These are phyloP conservation scores for Fusarium hainanense DNA, from an alignment of 2,329 filamentous ascomycete genomes.

Conservation along the genomic window DNA sequence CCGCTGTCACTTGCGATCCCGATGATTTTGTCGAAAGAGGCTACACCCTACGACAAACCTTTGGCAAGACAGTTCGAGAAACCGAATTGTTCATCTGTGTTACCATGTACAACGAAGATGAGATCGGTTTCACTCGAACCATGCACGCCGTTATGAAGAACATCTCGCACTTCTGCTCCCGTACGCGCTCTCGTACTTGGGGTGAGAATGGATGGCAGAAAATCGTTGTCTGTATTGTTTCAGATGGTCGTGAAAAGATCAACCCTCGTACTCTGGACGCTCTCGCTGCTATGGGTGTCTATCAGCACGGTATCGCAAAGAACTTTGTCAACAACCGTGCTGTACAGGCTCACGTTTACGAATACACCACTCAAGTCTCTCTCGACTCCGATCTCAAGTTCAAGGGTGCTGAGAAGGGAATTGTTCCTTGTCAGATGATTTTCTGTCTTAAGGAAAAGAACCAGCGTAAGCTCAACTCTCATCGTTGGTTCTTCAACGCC, in stretches of 20 bases:
- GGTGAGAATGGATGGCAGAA: constrained; percentile 98
- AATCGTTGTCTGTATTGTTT: constrained; percentile 97
- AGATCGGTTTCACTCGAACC: constrained; percentile 94
- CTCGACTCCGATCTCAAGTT: constrained; percentile 96
- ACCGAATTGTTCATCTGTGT: constrained; percentile 97
- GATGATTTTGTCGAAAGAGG: constrained; percentile 90
- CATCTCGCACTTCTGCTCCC: constrained; percentile 93
- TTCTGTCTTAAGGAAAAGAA: constrained; percentile 99
- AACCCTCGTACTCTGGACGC: constrained; percentile 94
- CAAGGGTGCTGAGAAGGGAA: constrained; percentile 98
- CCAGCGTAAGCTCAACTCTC: constrained; percentile 96
- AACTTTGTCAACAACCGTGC: constrained; percentile 97
- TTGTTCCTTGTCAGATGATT: constrained; percentile 97
- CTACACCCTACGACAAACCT: constrained; percentile 92
- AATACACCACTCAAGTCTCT: constrained; percentile 98
- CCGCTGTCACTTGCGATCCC: constrained; percentile 96
- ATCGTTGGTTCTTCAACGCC: constrained; percentile 99
- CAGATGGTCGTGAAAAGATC: constrained; percentile 89
- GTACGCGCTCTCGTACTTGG: constrained; percentile 93
- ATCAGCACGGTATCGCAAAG: constrained; percentile 98
- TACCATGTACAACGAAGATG: constrained; percentile 99
- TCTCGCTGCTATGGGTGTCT: constrained; percentile 95
- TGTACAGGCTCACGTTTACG: constrained; percentile 96
- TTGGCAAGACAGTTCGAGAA: constrained; percentile 84
- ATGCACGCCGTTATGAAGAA: constrained; percentile 99